Base-by-base conservation (phyloP, 202 grass and related monocot genomes). In the Dendrocalamus latiflorus region DNA sequence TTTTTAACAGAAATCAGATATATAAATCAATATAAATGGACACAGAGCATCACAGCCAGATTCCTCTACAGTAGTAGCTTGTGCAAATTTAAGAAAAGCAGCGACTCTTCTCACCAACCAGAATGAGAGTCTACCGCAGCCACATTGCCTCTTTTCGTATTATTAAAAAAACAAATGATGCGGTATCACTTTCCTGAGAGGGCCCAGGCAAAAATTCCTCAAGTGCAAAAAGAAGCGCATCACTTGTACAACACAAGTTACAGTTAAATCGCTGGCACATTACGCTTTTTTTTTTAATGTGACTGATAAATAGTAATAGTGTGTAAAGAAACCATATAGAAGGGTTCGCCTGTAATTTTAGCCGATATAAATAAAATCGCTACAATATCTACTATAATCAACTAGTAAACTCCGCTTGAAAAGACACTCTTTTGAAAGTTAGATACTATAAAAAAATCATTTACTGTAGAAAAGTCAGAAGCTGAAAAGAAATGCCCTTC, bases 261-360 rank as follows among this genome's bases (percentile, higher is more conserved):
- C 22, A 64, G 54, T 6, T 61, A 42, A 42, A 7, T 49, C 33
- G 25, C 13, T 55, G 30, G 67, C 73, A 75, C n/a, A 5, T 36
- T 36, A 5, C 4, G 5, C 0, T 0, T 36, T 4, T 36, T 34
- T 6, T 36, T 36, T 36, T n/a, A n/a, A 4, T 36, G 5, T 0
- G 5, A 1, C 4, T 33, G 34, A 36, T 36, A 36, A 36, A 6
- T 6, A 36, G 34, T 36, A 36, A 36, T 36, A 36, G 3, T 36
- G 0, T 36, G 3, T 5, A 36, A 3, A 36, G 5, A 36, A 36
- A 36, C 0, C 5, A 5, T 36, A 36, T 6, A 1, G 0, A 36
- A 3, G 3, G 0, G 3, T 0, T 36, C 0, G 0, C 0, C 0
- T 36, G 0, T 6, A 0, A 36, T 36, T 36, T 36, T 5, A 5